Evolutionary conservation across 1,139 yeast species (phyloP).

Genomic region (Yamadazyma buinensis): DNA sequence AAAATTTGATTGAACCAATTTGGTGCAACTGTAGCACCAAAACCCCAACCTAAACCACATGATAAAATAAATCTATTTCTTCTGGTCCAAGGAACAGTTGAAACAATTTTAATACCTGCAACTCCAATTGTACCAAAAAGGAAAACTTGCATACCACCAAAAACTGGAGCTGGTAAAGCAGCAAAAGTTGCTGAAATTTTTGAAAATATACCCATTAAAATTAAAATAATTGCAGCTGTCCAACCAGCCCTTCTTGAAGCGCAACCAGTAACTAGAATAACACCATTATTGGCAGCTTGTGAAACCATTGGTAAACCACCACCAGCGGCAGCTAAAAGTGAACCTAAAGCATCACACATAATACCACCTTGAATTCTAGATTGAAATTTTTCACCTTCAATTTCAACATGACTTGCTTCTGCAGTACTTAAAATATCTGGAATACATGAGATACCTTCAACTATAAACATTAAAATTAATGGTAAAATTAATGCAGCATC

Average conservation of each 20-base stretch:
- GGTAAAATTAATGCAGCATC: slow-evolving; percentile 87
- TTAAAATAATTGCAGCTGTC: slow-evolving; percentile 81
- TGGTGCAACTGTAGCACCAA: slow-evolving; percentile 74
- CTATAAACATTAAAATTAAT: slow-evolving; percentile 73
- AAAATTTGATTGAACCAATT: slow-evolving; percentile 73
- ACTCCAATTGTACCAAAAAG: slow-evolving; percentile 85
- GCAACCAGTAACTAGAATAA: slow-evolving; percentile 83
- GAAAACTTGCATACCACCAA: slow-evolving; percentile 93
- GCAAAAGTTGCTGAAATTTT: slow-evolving; percentile 88
- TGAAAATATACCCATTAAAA: slow-evolving; percentile 82
- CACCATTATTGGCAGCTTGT: slow-evolving; percentile 93
- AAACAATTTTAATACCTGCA: slow-evolving; percentile 78
- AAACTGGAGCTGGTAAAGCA: slow-evolving; percentile 77
- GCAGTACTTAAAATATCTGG: slow-evolving; percentile 93
- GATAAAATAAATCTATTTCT: slow-evolving; percentile 85
- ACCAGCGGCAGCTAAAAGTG: slow-evolving; percentile 67
- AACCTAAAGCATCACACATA: slow-evolving; percentile 74
- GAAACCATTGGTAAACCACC: slow-evolving; percentile 83
- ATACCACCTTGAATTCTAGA: slow-evolving; percentile 90
- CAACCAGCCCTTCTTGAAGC: slow-evolving; percentile 84
- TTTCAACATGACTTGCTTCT: slow-evolving; percentile 80
- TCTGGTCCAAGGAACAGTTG: slow-evolving; percentile 74
- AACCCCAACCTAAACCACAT: slow-evolving; percentile 69
- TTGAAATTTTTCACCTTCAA: slow-evolving; percentile 76
- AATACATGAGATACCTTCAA: slow-evolving; percentile 84